Base-by-base conservation (phyloP, 2,329 filamentous ascomycete genomes). In the Verticillium isaacii region DNA sequence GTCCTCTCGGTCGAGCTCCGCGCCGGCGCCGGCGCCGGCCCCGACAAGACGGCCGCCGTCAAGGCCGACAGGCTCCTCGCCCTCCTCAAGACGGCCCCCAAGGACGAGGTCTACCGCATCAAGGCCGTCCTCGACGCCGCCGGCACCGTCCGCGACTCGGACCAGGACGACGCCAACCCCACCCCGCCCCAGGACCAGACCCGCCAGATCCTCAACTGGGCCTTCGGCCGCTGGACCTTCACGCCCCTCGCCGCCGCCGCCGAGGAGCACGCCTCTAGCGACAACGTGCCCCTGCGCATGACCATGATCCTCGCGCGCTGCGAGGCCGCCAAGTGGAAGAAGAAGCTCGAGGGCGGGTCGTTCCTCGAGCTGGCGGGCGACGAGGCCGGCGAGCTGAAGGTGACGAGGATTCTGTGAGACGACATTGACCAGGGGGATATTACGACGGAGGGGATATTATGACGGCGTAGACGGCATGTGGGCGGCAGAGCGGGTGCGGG, bases 141-240 rank as follows among this genome's bases (percentile, higher is more conserved):
- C 0, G 72, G 78, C 0, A 69, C 76, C 0, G 78, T 86, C 9
- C 66, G 68, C 19, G 80, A 80, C 68, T 87, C 86, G 1, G 83
- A 85, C 61, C 77, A 80, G 29, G 80, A 83, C 45, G 70, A 69
- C 8, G 66, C 73, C 5, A 69, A 70, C 57, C 68, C 75, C 3
- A 66, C 70, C 3, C 66, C 72, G n/a, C 59, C 72, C 1, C 63
- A 68, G 32, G 59, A 66, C 6, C 61, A 70, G 9, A 73, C 70
- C 2, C 82, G 91, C 61, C 97, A 95, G 72, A 97, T 99, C 55
- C 83, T 99, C 63, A 99, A 99, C 74, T 99, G 95, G 95, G 95
- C 95, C 0, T 99, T 99, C 77, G 93, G 93, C 0, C 85, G 95
- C 34, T 99, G 95, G 94, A 96, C 88, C 0, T 97, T 94, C 71